phyloP scores from a whole-genome alignment of 2,329 filamentous ascomycete species.

The Xenoacremonium recifei region DNA sequence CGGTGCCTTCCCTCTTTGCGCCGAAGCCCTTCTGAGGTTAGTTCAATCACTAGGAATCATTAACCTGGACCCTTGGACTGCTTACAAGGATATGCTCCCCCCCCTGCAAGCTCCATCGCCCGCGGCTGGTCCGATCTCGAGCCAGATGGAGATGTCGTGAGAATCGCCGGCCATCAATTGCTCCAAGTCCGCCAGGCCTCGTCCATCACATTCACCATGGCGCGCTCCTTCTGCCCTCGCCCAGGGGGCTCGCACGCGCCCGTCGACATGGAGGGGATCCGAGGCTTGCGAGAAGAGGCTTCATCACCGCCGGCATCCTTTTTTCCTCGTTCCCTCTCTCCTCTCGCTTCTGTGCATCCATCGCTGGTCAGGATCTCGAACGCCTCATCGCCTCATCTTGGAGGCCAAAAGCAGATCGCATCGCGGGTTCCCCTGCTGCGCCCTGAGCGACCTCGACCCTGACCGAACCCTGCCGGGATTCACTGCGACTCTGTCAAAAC shows the following conservation, averaged over 20 bases:
- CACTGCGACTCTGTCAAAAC: too few relatives aligned
- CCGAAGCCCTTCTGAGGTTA: too few relatives aligned
- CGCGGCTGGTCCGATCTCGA: constrained; percentile 27
- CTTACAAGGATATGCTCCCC: too few relatives aligned
- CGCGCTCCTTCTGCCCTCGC: too few relatives aligned
- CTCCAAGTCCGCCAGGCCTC: not conserved
- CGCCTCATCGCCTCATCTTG: constrained; percentile 1
- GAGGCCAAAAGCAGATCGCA: not conserved
- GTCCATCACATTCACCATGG: not conserved
- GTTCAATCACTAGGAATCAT: too few relatives aligned
- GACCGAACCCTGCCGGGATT: too few relatives aligned
- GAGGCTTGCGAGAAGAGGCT: too few relatives aligned
- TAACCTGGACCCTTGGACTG: not conserved
- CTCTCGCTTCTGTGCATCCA: not conserved
- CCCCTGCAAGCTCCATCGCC: constrained; percentile 20
- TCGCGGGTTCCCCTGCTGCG: not conserved
- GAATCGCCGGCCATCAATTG: constrained; percentile 18
- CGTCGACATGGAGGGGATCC: too few relatives aligned
- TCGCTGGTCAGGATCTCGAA: not conserved
- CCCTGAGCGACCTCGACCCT: too few relatives aligned
- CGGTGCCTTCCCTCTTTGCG: too few relatives aligned
- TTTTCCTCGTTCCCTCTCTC: not conserved
- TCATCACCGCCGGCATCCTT: not conserved
- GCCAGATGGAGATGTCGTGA: constrained; percentile 15
- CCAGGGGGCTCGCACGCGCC: too few relatives aligned